Percentiles rank a stretch among this genome's conserved stretches.
Evolutionary conservation across 345 rosid species (phyloP).

Genomic region (Populus nigra): DNA sequence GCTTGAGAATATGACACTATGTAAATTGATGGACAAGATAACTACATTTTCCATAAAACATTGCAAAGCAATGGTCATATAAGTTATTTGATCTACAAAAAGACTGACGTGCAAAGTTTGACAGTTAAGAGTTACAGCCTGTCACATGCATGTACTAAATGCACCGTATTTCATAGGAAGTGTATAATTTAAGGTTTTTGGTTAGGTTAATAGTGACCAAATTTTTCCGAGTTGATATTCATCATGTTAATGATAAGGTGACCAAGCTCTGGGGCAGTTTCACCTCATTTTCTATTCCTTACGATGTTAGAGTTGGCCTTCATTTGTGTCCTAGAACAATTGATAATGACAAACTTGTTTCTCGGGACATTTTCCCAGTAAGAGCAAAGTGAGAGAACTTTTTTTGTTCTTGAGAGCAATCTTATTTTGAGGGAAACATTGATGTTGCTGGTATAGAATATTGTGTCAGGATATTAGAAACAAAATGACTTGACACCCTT

Average conservation of each 20-base stretch:
- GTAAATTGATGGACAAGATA: background rate
- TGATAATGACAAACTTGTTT: background rate
- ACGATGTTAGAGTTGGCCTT: background rate
- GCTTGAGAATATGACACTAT: background rate
- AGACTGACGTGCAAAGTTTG: background rate
- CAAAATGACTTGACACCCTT: background rate
- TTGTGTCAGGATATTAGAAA: background rate
- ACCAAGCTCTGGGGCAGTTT: background rate
- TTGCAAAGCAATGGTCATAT: background rate
- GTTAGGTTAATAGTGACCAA: background rate
- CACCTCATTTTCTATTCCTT: background rate
- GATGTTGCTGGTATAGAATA: background rate
- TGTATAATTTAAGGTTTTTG: background rate
- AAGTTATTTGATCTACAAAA: background rate
- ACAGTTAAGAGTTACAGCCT: too few relatives aligned
- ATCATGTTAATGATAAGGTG: background rate
- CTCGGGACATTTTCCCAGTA: background rate
- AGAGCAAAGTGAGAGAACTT: background rate
- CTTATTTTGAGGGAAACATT: background rate
- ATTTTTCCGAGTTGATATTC: background rate
- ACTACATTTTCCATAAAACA: background rate
- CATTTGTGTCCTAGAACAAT: background rate
- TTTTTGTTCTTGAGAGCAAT: background rate
- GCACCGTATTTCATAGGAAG: background rate
- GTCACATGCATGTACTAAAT: background rate